phyloP scores from a whole-genome alignment of 805 yeast species.

The Teunomyces aglyptinius region DNA sequence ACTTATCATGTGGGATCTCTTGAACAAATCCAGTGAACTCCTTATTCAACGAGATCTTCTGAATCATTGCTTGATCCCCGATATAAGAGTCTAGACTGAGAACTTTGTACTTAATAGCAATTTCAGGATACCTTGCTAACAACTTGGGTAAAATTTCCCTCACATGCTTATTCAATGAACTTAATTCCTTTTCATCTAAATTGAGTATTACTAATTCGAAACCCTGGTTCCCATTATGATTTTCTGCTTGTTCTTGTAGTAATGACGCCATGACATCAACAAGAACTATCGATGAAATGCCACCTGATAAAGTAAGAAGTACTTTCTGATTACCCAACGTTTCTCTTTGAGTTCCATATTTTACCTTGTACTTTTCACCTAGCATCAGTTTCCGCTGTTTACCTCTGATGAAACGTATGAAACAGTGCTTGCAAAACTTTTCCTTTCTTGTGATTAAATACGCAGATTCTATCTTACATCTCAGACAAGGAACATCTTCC shows the following conservation, averaged over 20 bases:
- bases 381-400: constrained; percentile 80
- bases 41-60: constrained; percentile 30
- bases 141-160: constrained; percentile 18
- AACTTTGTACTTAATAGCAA: constrained; percentile 35
- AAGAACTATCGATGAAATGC: constrained; percentile 63
- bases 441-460: constrained; percentile 59
- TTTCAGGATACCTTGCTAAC: constrained; percentile 16
- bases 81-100: constrained; percentile 44
- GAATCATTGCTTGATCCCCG: constrained; percentile 23
- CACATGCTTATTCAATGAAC: constrained; percentile 14
- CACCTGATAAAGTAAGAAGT: constrained; percentile 64
- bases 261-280: constrained; percentile 64
- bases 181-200: constrained; percentile 38
- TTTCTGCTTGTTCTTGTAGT: constrained; percentile 58
- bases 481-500: constrained; percentile 35
- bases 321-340: constrained; percentile 40
- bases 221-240: constrained; percentile 67
- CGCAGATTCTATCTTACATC: constrained; percentile 49
- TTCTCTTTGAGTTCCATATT: constrained; percentile 47
- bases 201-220: constrained; percentile 55
- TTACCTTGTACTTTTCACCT: constrained; percentile 69
- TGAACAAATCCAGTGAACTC: constrained; percentile 21
- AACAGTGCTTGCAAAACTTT: constrained; percentile 64
- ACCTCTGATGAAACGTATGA: constrained; percentile 65
- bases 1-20: constrained; percentile 5